A percentile compares a stretch with the other conserved stretches of the same genome.
These are phyloP conservation scores for Fusarium tanahbumbuense DNA, from an alignment of 2,329 filamentous ascomycete genomes.

Conservation along the genomic window DNA sequence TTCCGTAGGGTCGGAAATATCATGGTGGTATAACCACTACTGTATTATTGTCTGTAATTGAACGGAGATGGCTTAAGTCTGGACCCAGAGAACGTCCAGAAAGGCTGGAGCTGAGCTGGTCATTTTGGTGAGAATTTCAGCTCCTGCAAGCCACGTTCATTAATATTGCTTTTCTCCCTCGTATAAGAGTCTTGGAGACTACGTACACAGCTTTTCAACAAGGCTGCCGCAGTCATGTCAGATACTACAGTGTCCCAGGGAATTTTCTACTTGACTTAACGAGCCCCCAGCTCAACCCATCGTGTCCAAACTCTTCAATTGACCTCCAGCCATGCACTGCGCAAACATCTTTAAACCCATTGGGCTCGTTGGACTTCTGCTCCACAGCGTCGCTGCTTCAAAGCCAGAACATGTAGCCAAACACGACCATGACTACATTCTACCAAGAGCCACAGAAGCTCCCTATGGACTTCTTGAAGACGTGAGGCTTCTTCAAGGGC, in stretches of 20 bases:
- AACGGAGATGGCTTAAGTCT: neutral
- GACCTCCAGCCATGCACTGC: neutral
- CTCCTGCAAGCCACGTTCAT: neutral
- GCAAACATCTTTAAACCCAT: neutral
- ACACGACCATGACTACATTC: neutral
- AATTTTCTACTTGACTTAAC: neutral
- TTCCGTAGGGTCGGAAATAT: neutral
- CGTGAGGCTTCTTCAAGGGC: accelerated
- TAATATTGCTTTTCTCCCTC: no score
- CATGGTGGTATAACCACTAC: no score
- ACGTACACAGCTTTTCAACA: neutral
- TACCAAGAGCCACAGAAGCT: neutral
- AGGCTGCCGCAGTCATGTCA: neutral
- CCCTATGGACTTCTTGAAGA: neutral
- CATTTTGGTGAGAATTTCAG: neutral
- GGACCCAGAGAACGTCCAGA: accelerated
- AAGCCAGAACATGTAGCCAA: neutral
- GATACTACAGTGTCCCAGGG: neutral
- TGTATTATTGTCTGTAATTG: neutral
- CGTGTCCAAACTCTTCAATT: accelerated
- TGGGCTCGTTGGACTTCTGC: neutral
- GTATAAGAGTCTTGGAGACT: neutral
- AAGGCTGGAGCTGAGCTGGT: neutral
- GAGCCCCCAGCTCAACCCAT: accelerated
- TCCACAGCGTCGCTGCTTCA: neutral